Evolutionary conservation across 768 basidiomycete species (phyloP), one percentile per base, ranked within the genome.

Genomic region (Boletus barrowsii): DNA sequence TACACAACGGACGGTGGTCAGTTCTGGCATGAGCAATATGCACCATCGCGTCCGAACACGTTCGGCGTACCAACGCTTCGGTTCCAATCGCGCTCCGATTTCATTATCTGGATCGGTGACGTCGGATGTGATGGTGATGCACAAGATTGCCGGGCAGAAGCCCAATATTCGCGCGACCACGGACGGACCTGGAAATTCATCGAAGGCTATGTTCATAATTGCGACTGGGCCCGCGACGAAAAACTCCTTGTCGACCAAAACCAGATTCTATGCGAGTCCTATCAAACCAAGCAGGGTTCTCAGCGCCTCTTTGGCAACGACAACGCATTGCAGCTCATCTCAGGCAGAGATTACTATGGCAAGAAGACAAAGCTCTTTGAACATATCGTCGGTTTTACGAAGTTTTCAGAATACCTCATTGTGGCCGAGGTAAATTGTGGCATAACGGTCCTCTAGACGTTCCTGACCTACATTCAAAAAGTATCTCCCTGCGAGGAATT

Each of bases 351-450:
- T 51, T 98, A 83, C 74, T 98, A 84, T 67, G 59, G 59, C 44
- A 83, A 79, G 57, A 88, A 84, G 76, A 83, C 75, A 57, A 88
- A 82, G 67, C 69, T 97, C 20, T 99, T 98, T 64, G 83, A 91
- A 43, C 77, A 84, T 41, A 86, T 99, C 50, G 93, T 93, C 60
- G 97, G 97, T 8, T 98, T 95, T 74, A 87, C 97, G 0, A 95
- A 93, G 73, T 99, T 99, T 71, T 92, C 92, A 0, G 93, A 99
- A 74, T 99, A 90, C 69, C 78, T 98, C 68, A 85, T 98, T 42
- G 96, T 98, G 30, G 97, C 96, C 22, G 88, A 94, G 80, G 93
- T 97, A 40, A 49, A 84, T 64, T 20, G 18, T 35, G 7, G 14
- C 51, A 5, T 29, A 14, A 30, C 15, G 26, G 49, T 42, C n/a